Conservation (phyloP, 441 rosid species). For the Mallotus japonicus region DNA sequence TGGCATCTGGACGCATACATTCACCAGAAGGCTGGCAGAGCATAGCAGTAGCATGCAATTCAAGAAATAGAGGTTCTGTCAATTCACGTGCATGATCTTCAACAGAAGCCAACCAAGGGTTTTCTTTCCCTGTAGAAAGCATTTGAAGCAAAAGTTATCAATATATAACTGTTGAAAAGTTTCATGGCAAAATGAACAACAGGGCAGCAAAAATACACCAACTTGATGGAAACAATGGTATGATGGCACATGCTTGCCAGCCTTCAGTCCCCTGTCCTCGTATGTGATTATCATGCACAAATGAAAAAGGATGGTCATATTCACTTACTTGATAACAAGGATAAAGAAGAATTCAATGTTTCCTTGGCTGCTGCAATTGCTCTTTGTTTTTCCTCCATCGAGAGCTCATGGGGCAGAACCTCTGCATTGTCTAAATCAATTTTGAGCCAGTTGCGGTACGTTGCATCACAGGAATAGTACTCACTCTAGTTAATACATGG, state of each 20-base stretch:
- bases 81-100: slow-evolving; percentile 59
- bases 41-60: slow-evolving; percentile 89
- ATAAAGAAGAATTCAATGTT: slow-evolving; percentile 58
- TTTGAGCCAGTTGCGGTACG: slow-evolving; percentile 94
- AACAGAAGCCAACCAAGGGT: slow-evolving; percentile 67
- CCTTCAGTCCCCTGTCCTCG: background rate
- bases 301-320: slow-evolving; percentile 13
- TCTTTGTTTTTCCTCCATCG: slow-evolving; percentile 74
- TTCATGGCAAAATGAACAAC: background rate
- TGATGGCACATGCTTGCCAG: slow-evolving; percentile 1
- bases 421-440: slow-evolving; percentile 75
- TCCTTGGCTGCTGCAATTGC: slow-evolving; percentile 65
- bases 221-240: slow-evolving; percentile 9
- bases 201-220: background rate
- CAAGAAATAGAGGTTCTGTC: slow-evolving; percentile 59
- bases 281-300: slow-evolving; percentile 10
- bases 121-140: slow-evolving; percentile 53
- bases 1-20: slow-evolving; percentile 86
- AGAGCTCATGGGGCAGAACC: slow-evolving; percentile 59
- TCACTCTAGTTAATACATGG: slow-evolving; percentile 54
- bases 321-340: slow-evolving; percentile 67
- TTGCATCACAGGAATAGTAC: slow-evolving; percentile 96
- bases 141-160: slow-evolving; percentile 15
- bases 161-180: background rate
- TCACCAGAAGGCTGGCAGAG: slow-evolving; percentile 96